Base-by-base conservation (phyloP, 2,329 filamentous ascomycete genomes). In the Ambrosiella cleistominuta region DNA sequence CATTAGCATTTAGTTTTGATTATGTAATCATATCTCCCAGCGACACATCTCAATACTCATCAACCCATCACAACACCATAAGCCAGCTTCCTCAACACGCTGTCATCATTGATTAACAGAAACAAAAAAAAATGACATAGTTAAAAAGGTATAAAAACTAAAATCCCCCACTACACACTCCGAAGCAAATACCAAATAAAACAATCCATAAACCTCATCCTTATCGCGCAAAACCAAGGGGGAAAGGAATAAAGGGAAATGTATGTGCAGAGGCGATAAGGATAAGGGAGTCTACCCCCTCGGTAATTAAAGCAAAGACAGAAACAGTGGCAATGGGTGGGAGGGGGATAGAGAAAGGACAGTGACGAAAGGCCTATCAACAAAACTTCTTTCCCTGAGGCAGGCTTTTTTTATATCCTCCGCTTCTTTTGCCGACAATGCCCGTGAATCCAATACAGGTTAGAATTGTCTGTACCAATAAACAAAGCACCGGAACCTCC, bases 281-380 rank as follows among this genome's bases (percentile, higher is more conserved):
- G 13, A 36, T 12, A 51, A 37, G 8, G 15, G 13, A 9, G 9
- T 7, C 17, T n/a, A 36, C 47, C 37, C 37, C 27, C 53, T 39
- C 53, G 9, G 19, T 19, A 51, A 55, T 55, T 55, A 55, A 55
- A 55, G 17, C 15, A 51, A 57, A 47, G 44, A 51, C 50, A 44
- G n/a, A 45, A 44, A 52, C 27, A 56, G 17, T 45, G 37, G 36
- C 13, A 2, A 44, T 3, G 9, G 9, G 19, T 2, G 39, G 15
- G 27, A 3, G 27, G 27, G 27, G 27, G 27, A 27, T 27, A 27
- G 27, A 27, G 3, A 40, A 37, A 55, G 17, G 35, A 37, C 8
- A 55, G 40, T 47, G 44, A 42, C 40, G 52, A 55, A 44, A 44
- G 27, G 4, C 27, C 27, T 1, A 42, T 42, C 39, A 12, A 42